Base-by-base conservation (phyloP, 2,329 filamentous ascomycete genomes). In the Eutypella sp. region DNA sequence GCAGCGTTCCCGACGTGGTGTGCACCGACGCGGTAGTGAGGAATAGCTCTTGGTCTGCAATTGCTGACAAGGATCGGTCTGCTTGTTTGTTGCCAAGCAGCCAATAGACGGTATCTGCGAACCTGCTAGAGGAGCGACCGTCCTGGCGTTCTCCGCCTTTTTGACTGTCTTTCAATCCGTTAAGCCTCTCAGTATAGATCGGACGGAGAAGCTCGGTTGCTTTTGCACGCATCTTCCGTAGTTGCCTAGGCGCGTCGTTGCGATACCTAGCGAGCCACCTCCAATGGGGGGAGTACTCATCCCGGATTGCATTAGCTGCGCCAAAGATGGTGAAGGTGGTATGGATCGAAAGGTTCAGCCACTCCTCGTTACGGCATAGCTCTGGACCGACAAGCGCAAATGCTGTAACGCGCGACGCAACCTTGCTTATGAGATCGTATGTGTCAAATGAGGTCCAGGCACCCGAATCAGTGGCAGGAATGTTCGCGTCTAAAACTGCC, bases 381-480 rank as follows among this genome's bases (percentile, higher is more conserved):
- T 42, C 41, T 16, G 41, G 25, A 11, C 41, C 41, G 33, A 20
- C 19, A 25, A 42, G 19, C 4, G 36, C 41, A 20, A 25, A 29
- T 20, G 41, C 27, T 20, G 41, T 33, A 23, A 42, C 36, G 16
- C 41, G 18, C 7, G 41, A 15, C 9, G 36, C 13, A 25, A 42
- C 19, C 7, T 42, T 15, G 8, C 33, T 18, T 4, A 42, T 18
- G 27, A 42, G 9, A 15, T 42, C 27, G 27, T 42, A 42, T 15
- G 41, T 25, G 27, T 42, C 27, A 22, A 42, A 22, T 20, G 41
- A 22, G 23, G 41, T 42, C 41, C 41, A 42, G 2, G 33, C 41
- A 20, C 13, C 24, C 16, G 22, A 19, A 22, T 34, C 41, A 42
- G 6, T 8, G 18, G 24, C 22, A 42, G 27, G 27, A 42, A 34